Evolutionary conservation across 73 alveolate species (phyloP).

Genomic region (Tetrahymena malaccensis): DNA sequence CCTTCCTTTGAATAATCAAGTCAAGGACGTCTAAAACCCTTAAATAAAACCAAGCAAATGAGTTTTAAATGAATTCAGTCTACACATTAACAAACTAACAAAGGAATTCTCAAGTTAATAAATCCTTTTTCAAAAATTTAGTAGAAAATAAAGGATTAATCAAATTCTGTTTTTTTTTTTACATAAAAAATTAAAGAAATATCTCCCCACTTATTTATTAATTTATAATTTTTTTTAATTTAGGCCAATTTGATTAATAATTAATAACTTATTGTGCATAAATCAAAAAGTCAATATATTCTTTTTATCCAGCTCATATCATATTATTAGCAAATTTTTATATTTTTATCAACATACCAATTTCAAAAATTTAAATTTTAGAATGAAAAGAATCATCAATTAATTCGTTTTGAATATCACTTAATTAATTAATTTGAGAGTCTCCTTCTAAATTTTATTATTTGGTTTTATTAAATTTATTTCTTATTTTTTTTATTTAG

Average conservation of each 20-base stretch:
- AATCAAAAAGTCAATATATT: background rate
- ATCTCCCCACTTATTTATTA: background rate
- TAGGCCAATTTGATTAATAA: background rate
- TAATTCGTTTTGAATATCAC: no score
- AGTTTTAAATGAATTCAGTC: background rate
- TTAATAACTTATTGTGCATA: no score
- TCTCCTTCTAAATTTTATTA: no score
- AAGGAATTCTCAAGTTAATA: background rate
- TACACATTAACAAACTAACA: background rate
- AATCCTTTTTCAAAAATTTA: background rate
- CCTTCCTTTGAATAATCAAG: background rate
- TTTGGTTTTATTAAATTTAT: no score
- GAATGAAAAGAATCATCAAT: no score
- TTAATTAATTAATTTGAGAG: no score
- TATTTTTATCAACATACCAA: background rate
- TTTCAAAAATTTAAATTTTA: background rate
- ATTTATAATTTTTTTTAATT: no score
- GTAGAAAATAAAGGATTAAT: background rate
- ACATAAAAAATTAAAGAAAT: no score
- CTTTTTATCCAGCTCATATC: background rate
- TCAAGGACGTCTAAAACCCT: background rate
- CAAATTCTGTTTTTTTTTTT: background rate
- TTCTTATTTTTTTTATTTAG: background rate
- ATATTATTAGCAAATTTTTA: background rate
- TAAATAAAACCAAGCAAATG: background rate